These are phyloP conservation scores for Pseudogymnoascus pannorum DNA, from an alignment of 2,329 filamentous ascomycete species.

Conservation along the genomic window DNA sequence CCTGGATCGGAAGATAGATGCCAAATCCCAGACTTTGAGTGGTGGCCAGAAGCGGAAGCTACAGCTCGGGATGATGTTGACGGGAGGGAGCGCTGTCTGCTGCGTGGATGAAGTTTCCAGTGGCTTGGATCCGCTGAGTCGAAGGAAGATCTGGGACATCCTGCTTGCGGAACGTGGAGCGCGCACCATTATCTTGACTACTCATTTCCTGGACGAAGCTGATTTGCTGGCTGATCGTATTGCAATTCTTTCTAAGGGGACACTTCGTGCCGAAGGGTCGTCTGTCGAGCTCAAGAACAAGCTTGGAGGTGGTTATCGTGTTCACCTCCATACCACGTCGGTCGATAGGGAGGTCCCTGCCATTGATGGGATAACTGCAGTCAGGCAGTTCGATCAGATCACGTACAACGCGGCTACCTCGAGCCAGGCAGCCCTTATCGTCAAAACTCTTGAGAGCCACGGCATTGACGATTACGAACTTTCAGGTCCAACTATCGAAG, in stretches of 20 bases:
- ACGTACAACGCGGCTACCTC: constrained; percentile 68
- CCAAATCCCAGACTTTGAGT: constrained; percentile 69
- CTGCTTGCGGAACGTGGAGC: constrained; percentile 74
- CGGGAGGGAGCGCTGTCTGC: constrained; percentile 79
- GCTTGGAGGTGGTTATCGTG: constrained; percentile 76
- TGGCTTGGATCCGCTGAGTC: constrained; percentile 77
- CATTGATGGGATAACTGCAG: constrained; percentile 49
- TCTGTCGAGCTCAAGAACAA: constrained; percentile 79
- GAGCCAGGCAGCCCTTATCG: constrained; percentile 61
- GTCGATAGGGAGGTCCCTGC: constrained; percentile 37
- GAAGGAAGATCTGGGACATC: constrained; percentile 92
- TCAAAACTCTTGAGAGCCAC: constrained; percentile 58
- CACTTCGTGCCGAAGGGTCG: constrained; percentile 72
- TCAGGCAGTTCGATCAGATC: constrained; percentile 60
- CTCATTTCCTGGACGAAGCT: constrained; percentile 90
- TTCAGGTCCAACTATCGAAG: constrained; percentile 83
- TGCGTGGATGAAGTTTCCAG: constrained; percentile 88
- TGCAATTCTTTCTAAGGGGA: constrained; percentile 77
- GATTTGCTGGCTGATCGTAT: constrained; percentile 86
- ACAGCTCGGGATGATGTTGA: constrained; percentile 92
- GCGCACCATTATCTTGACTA: constrained; percentile 80
- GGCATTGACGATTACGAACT: constrained; percentile 74
- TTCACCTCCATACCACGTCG: constrained; percentile 60
- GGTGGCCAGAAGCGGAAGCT: constrained; percentile 90
- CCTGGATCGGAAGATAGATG: constrained; percentile 64